A percentile compares a stretch with the other conserved stretches of the same genome.
phyloP scores from a whole-genome alignment of 306 rosid genomes.

The Canavalia gladiata region DNA sequence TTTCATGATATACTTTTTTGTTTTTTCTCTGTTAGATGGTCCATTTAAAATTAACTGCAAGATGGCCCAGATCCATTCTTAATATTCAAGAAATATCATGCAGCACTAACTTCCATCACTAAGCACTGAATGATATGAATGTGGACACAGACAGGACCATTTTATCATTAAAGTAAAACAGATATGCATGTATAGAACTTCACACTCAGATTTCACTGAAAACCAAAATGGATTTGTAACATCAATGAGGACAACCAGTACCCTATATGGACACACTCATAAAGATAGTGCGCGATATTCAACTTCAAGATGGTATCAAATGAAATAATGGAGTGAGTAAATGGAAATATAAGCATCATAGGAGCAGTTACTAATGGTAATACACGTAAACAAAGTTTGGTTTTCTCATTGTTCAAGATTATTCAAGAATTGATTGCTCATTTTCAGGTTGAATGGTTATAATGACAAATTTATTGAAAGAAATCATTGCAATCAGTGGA shows the following conservation, averaged over 20 bases:
- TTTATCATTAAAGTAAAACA: constrained; percentile 23
- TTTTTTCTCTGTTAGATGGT: constrained; percentile 12
- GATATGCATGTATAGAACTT: constrained; percentile 21
- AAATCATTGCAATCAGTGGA: constrained; percentile 16
- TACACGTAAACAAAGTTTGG: not conserved
- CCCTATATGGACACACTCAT: constrained; percentile 12
- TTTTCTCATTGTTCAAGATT: constrained; percentile 22
- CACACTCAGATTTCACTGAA: constrained; percentile 14
- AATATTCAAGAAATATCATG: constrained; percentile 37
- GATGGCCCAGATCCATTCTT: not conserved
- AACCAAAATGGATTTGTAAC: constrained; percentile 27
- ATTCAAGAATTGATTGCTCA: constrained; percentile 11
- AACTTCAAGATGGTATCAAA: constrained; percentile 10
- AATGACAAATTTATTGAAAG: not conserved
- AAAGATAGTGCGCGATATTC: not conserved
- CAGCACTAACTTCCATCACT: constrained; percentile 15
- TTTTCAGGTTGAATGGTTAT: not conserved
- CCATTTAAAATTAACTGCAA: constrained; percentile 37
- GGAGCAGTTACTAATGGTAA: constrained; percentile 1
- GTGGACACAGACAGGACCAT: constrained; percentile 17
- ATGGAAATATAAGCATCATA: constrained; percentile 2
- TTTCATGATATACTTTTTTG: constrained; percentile 13
- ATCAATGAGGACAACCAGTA: constrained; percentile 17
- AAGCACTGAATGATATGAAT: constrained; percentile 35
- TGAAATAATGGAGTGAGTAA: constrained; percentile 20